A percentile compares a stretch with the other conserved stretches of the same genome.
phyloP scores from a whole-genome alignment of 495 filamentous ascomycete species.

The Cercophora scortea region DNA sequence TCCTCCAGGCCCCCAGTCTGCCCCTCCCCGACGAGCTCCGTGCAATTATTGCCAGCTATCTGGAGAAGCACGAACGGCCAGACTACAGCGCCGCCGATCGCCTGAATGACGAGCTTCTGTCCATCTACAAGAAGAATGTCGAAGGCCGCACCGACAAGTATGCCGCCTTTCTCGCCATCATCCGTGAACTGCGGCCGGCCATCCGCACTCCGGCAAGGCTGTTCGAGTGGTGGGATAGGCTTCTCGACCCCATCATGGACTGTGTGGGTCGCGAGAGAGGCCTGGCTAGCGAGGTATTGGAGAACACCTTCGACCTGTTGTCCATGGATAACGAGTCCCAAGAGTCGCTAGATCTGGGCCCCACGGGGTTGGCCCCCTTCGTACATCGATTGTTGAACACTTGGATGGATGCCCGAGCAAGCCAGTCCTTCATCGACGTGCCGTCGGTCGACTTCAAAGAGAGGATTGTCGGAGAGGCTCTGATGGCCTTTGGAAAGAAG shows the following conservation, averaged over 20 bases:
- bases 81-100: conserved; percentile 54
- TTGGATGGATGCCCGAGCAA: conserved; percentile 48
- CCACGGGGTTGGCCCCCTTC: conserved; percentile 35
- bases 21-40: conserved; percentile 57
- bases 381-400: conserved; percentile 46
- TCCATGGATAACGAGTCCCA: conserved; percentile 49
- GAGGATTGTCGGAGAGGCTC: conserved; percentile 41
- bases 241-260: conserved; percentile 51
- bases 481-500: conserved; percentile 55
- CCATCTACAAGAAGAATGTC: conserved; percentile 50
- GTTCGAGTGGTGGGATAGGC: conserved; percentile 59
- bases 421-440: conserved; percentile 28
- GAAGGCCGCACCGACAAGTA: conserved; percentile 43
- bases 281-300: conserved; percentile 49
- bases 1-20: conserved; percentile 41
- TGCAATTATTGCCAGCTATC: conserved; percentile 50
- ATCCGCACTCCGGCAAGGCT: conserved; percentile 45
- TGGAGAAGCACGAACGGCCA: conserved; percentile 47
- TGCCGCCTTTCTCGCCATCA: conserved; percentile 52
- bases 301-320: conserved; percentile 45
- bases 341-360: conserved; percentile 32
- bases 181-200: conserved; percentile 51
- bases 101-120: conserved; percentile 58
- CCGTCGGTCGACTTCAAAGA: conserved; percentile 44
- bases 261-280: conserved; percentile 49